Base-by-base conservation (phyloP, 75 land plant species). In the Pinus taeda region DNA sequence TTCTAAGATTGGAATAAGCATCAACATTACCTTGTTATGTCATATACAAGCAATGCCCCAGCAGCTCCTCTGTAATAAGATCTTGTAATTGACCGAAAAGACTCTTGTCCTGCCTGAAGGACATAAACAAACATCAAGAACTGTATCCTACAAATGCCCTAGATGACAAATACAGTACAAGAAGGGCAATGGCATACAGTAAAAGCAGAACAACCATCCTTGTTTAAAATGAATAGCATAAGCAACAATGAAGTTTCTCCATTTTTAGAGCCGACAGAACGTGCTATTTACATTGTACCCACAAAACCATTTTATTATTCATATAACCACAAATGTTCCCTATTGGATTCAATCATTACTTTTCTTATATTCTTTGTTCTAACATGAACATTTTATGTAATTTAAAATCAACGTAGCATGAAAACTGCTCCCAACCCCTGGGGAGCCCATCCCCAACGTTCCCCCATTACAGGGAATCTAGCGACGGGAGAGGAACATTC, bases 1-100 rank as follows among this genome's bases (percentile, higher is more conserved):
- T n/a, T 69, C 3, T 42, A 69, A 3, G 24, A 15, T 77, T 24
- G 17, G 24, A 59, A 39, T 60, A 58, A 17, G 76, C 39, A 24
- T 20, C 22, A 70, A 20, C 13, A 29, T 37, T 86, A 90, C 93
- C 93, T 89, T 49, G 93, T 89, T 53, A 91, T 91, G 71, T 91
- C 93, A 79, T 91, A 91, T 6, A 91, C 93, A 69, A 91, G 81
- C 24, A 91, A 79, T 37, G 93, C 93, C 33, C 93, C 93, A 74
- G 88, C 88, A 76, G 91, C 93, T 49, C 93, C 93, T 80, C 89
- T 79, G 74, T 91, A 86, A 81, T 89, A 89, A 7, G 91, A 91
- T 76, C 93, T 84, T 2, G 93, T 91, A 62, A 91, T 91, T 13
- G 93, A 89, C 56, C 93, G 63, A 81, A 91, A 91, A 42, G 93